Evolutionary conservation across 352 stramenopile species (phyloP).

Genomic region (Salisapilia sapeloensis): DNA sequence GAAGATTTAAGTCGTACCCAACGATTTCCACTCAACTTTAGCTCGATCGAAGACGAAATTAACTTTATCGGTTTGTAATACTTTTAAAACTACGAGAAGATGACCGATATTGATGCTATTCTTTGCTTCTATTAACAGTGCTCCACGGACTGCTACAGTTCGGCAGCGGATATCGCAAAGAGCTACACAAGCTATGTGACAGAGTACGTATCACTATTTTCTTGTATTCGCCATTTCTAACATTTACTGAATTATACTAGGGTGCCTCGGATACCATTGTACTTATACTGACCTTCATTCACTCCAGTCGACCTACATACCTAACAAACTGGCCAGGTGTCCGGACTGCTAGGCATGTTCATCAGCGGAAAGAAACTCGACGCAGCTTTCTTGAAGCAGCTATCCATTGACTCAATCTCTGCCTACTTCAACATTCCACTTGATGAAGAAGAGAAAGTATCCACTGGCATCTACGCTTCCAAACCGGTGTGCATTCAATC

Average conservation of each 20-base stretch:
- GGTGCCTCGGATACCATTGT: constrained; percentile 68
- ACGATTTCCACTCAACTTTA: constrained; percentile 65
- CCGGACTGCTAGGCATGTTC: constrained; percentile 75
- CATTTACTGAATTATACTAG: constrained; percentile 4
- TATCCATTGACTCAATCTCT: constrained; percentile 48
- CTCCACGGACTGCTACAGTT: constrained; percentile 65
- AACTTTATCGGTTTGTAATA: constrained; percentile 49
- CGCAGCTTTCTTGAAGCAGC: constrained; percentile 27
- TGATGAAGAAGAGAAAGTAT: constrained; percentile 55
- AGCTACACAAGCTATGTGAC: constrained; percentile 52
- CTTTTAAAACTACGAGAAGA: not conserved
- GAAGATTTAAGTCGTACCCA: constrained; percentile 17
- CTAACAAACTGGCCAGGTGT: constrained; percentile 21
- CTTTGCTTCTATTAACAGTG: constrained; percentile 7
- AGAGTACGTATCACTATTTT: constrained; percentile 13
- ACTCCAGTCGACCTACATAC: not conserved
- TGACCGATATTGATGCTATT: not conserved
- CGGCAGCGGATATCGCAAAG: constrained; percentile 61
- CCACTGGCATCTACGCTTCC: constrained; percentile 60
- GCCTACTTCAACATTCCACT: constrained; percentile 58
- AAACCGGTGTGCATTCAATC: constrained; percentile 26
- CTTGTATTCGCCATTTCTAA: not conserved
- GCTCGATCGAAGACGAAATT: constrained; percentile 48
- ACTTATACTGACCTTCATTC: not conserved
- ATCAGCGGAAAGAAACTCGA: constrained; percentile 56